These are phyloP conservation scores for Benincasa hispida DNA, from an alignment of 306 rosid species.

Conservation along the genomic window DNA sequence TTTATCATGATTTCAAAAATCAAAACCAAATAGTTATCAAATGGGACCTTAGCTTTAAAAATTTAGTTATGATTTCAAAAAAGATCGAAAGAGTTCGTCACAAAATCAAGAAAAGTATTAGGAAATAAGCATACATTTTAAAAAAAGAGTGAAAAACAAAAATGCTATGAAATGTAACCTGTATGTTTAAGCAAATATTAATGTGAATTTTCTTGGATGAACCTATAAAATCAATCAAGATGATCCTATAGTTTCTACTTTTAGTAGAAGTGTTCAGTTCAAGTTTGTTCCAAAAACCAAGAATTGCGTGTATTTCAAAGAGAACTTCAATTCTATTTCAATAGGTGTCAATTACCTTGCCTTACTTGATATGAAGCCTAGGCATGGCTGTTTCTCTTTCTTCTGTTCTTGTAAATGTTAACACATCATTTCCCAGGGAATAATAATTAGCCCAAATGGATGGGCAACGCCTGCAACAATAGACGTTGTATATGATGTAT, in stretches of 20 bases:
- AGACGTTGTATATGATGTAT: slow-evolving; percentile 58
- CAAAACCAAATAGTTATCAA: background rate
- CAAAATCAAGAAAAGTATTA: background rate
- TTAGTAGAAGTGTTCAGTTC: background rate
- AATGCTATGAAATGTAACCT: background rate
- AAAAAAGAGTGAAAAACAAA: background rate
- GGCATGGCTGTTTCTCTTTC: background rate
- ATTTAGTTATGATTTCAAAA: background rate
- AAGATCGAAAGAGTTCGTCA: background rate
- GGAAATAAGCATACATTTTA: background rate
- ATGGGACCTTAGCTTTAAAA: background rate
- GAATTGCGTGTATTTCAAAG: background rate
- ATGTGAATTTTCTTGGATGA: background rate
- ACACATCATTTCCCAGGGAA: slow-evolving; percentile 35
- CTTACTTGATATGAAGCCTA: background rate
- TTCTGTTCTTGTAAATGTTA: background rate
- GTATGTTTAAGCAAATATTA: background rate
- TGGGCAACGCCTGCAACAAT: slow-evolving; percentile 93
- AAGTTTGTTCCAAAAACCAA: background rate
- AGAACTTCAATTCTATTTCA: background rate
- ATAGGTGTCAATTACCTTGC: background rate
- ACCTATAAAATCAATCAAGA: background rate
- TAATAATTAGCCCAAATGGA: slow-evolving; percentile 77
- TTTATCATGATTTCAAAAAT: background rate
- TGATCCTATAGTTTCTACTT: background rate